phyloP scores from a whole-genome alignment of 2,329 filamentous ascomycete genomes.

The Colletotrichum destructivum region DNA sequence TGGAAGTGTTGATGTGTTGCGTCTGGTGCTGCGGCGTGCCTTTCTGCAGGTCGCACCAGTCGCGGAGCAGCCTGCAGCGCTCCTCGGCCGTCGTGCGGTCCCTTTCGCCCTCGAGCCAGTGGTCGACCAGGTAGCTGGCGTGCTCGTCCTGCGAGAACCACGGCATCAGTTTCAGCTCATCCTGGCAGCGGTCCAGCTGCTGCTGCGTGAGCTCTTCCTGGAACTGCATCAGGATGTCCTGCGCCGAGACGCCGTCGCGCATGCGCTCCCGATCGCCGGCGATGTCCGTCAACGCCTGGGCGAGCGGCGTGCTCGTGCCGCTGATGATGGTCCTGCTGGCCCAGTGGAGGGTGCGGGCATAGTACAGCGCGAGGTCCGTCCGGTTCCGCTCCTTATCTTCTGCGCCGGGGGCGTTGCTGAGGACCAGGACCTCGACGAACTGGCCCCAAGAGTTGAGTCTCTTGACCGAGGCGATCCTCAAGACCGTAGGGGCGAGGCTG shows the following conservation, averaged over 20 bases:
- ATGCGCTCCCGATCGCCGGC: too few relatives aligned
- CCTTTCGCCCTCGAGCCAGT: background rate
- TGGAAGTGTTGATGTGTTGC: background rate
- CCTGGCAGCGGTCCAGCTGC: background rate
- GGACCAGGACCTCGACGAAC: background rate
- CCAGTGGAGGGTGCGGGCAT: background rate
- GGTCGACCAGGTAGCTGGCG: background rate
- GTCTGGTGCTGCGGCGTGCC: background rate
- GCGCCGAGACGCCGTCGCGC: background rate
- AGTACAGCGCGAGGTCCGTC: background rate
- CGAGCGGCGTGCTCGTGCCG: background rate
- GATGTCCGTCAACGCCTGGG: background rate
- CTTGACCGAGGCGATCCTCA: background rate
- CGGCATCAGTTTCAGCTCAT: background rate
- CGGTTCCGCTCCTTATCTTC: background rate
- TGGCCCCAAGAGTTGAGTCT: background rate
- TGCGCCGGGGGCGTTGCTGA: background rate
- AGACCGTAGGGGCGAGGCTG: background rate
- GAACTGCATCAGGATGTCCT: too few relatives aligned
- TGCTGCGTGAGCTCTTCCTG: background rate
- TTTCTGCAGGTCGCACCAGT: background rate
- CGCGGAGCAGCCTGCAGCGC: background rate
- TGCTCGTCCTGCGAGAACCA: background rate
- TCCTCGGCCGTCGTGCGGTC: background rate
- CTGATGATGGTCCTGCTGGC: background rate